Percentiles rank a stretch among this genome's conserved stretches.
Conservation (phyloP, 2,329 filamentous ascomycete genomes). For the Aspergillus pseudoglaucus region DNA sequence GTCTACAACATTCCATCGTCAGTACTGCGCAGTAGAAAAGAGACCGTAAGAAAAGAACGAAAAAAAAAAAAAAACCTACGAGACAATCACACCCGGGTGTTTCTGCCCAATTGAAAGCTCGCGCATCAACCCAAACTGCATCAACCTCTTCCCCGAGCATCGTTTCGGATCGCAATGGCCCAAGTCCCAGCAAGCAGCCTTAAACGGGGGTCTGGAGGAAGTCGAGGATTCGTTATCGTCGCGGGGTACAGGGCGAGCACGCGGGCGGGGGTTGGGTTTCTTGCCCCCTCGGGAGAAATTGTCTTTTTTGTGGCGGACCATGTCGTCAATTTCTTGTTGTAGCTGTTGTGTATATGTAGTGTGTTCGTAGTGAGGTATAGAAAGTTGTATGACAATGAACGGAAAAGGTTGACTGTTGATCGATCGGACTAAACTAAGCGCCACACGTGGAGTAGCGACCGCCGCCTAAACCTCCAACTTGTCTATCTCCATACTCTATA, state of each 20-base stretch:
- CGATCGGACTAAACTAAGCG: neutral
- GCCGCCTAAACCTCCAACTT: constrained; percentile 22
- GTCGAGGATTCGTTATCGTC: constrained; percentile 32
- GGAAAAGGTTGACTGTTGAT: neutral
- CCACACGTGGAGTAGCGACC: constrained; percentile 8
- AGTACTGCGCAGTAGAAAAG: constrained; percentile 1
- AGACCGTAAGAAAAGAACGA: neutral
- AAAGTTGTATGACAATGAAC: neutral
- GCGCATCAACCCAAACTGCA: constrained; percentile 88
- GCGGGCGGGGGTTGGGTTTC: constrained; percentile 57
- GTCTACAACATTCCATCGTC: constrained; percentile 34
- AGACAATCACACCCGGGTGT: constrained; percentile 86
- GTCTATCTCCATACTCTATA: neutral
- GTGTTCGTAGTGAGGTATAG: neutral
- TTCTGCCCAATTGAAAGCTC: constrained; percentile 88
- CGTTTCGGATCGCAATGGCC: constrained; percentile 96
- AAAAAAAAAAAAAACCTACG: constrained; percentile 36
- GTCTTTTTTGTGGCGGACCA: constrained; percentile 98
- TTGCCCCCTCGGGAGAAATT: constrained; percentile 65
- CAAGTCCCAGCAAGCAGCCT: constrained; percentile 95
- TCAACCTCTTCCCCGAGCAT: constrained; percentile 91
- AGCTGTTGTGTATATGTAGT: neutral
- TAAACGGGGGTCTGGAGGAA: constrained; percentile 54
- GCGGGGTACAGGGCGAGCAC: constrained; percentile 45
- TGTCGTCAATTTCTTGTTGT: constrained; percentile 30